These are phyloP conservation scores for Forsythia suspensa DNA, from an alignment of 257 asterid species.

Conservation along the genomic window DNA sequence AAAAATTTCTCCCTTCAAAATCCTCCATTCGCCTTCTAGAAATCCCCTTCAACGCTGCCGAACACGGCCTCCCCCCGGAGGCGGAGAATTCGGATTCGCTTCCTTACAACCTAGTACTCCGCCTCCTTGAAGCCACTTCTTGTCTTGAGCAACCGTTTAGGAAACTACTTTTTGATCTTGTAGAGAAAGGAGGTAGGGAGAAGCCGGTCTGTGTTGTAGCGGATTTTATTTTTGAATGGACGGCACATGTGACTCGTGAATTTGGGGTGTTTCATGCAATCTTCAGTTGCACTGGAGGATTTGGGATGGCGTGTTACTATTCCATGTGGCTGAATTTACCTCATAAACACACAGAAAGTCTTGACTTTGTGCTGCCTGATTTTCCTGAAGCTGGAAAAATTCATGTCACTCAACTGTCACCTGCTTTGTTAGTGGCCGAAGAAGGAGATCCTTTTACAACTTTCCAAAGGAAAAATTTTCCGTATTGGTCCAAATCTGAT, in stretches of 20 bases:
- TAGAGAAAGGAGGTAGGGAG: constrained; percentile 11
- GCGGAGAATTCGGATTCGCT: constrained; percentile 47
- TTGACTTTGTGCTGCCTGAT: constrained; percentile 60
- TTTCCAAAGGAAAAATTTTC: constrained; percentile 40
- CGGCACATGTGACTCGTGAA: constrained; percentile 49
- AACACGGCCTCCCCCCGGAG: constrained; percentile 54
- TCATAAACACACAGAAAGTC: constrained; percentile 28
- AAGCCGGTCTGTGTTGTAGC: constrained; percentile 51
- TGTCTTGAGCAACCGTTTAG: constrained; percentile 37
- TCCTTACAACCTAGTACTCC: constrained; percentile 37
- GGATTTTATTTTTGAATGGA: constrained; percentile 62
- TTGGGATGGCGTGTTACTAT: constrained; percentile 62
- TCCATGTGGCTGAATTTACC: constrained; percentile 65
- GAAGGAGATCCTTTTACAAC: constrained; percentile 39
- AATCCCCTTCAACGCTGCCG: constrained; percentile 47
- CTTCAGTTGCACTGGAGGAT: constrained; percentile 51
- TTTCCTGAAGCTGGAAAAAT: constrained; percentile 56
- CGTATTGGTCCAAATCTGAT: constrained; percentile 45
- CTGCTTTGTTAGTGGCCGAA: constrained; percentile 35
- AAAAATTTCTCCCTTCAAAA: constrained; percentile 24
- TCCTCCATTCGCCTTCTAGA: constrained; percentile 30
- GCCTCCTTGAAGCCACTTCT: constrained; percentile 39
- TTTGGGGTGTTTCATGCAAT: constrained; percentile 50
- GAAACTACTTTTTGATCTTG: constrained; percentile 25
- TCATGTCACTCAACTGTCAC: constrained; percentile 50